Evolutionary conservation across 2,329 filamentous ascomycete genomes (phyloP).

Genomic region (Trichocomaceae sp.): DNA sequence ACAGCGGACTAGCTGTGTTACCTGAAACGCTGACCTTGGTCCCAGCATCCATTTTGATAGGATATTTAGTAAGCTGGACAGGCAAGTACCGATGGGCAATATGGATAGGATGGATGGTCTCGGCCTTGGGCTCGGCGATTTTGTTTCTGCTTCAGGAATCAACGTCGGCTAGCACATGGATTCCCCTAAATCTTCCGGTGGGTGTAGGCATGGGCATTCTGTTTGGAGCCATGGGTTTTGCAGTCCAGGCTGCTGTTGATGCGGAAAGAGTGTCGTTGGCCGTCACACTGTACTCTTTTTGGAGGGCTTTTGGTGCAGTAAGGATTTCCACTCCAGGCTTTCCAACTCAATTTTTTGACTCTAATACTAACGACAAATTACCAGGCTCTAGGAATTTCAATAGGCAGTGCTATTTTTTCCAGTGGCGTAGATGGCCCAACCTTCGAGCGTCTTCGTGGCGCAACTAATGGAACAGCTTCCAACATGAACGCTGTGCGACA

Average conservation of each 20-base stretch:
- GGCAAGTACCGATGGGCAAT: slow-evolving; percentile 57
- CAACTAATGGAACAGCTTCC: background rate
- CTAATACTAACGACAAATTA: background rate
- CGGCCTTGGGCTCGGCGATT: slow-evolving; percentile 45
- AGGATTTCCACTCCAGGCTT: background rate
- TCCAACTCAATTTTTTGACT: too few relatives aligned
- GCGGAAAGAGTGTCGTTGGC: slow-evolving; percentile 54
- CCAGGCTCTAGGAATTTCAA: slow-evolving; percentile 54
- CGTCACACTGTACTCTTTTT: slow-evolving; percentile 60
- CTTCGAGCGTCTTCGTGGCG: background rate
- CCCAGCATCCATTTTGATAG: slow-evolving; percentile 50
- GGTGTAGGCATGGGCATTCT: slow-evolving; percentile 59
- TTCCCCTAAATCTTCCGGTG: slow-evolving; percentile 54
- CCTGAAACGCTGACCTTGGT: slow-evolving; percentile 59
- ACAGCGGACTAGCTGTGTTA: slow-evolving; percentile 51
- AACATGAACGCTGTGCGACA: background rate
- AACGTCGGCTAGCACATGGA: slow-evolving; percentile 39
- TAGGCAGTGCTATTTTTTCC: slow-evolving; percentile 55
- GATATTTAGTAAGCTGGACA: slow-evolving; percentile 43
- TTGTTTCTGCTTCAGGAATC: slow-evolving; percentile 10
- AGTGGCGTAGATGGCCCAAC: background rate
- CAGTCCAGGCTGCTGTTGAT: slow-evolving; percentile 55
- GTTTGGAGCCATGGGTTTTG: slow-evolving; percentile 57
- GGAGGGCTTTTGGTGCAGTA: slow-evolving; percentile 55
- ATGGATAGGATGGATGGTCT: slow-evolving; percentile 56